Evolutionary conservation across 257 asterid genomes (phyloP), one percentile per base, ranked within the genome.

Genomic region (Fraxinus excelsior): DNA sequence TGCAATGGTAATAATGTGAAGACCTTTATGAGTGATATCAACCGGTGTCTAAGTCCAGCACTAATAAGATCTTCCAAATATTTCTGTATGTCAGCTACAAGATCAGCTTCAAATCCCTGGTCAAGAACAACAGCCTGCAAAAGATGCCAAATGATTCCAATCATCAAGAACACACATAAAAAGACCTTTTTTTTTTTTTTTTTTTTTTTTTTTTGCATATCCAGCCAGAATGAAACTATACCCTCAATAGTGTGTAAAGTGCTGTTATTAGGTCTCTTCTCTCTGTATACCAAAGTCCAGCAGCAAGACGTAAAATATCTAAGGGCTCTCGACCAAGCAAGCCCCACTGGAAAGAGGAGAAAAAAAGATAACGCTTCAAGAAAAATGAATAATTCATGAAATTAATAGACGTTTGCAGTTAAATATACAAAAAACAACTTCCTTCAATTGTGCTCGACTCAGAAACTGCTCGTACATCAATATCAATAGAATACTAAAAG

Each of bases 231-330:
- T 4, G 78, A 81, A 79, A 79, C 62, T 32, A 77, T 95, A 95
- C 99, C 97, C 96, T 87, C 66, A 91, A 77, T 76, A 95, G 84
- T 69, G 84, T 88, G 89, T 85, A 91, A 83, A 95, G 74, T 79
- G 97, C 92, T n/a, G 97, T 90, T 25, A 96, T 86, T 67, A 96
- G 84, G 82, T 93, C 97, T 85, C 97, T 83, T 83, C 99, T 91
- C 87, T 93, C 97, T 5, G 97, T 88, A 86, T 91, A 96, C 99
- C 99, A 96, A 77, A 90, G 92, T 62, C 99, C 98, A 5, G 90
- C 96, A 74, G 91, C 92, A 75, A 96, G 96, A 80, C 98, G 98
- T 81, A 85, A 84, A 80, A 96, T 89, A 79, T 96, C 97, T 71
- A 86, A 76, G 56, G 97, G 90, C 78, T 91, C 98, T 75, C 99